Conservation (phyloP, 257 asterid genomes). For the Solanum commersonii region DNA sequence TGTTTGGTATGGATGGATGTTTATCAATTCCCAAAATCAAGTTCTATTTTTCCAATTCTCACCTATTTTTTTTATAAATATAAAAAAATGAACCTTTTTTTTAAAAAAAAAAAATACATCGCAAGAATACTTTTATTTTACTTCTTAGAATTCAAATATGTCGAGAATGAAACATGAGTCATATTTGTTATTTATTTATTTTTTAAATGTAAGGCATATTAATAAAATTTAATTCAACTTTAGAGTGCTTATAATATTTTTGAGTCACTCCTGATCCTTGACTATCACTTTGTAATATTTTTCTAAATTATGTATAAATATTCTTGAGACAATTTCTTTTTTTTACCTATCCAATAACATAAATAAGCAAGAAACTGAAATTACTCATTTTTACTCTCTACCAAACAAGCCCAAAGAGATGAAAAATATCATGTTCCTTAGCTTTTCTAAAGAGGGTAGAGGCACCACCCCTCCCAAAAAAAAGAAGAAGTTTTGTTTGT, state of each 20-base stretch:
- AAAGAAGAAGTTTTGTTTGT: too few species aligned
- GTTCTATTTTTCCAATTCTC: background rate
- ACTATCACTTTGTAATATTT: background rate
- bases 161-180: background rate
- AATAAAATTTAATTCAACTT: background rate
- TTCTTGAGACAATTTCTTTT: background rate
- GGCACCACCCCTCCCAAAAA: too few species aligned
- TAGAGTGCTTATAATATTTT: background rate
- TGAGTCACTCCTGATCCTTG: background rate
- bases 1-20: background rate
- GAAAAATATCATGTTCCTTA: background rate
- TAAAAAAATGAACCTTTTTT: background rate
- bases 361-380: background rate
- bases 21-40: background rate
- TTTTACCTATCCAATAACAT: background rate
- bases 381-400: background rate
- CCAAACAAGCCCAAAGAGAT: background rate
- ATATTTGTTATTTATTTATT: background rate
- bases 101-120: background rate
- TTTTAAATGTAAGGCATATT: background rate
- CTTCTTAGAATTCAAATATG: background rate
- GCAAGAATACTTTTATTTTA: background rate
- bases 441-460: background rate
- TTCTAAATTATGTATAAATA: background rate
- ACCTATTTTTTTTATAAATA: background rate